Evolutionary conservation across 768 basidiomycete species (phyloP).

Genomic region (Trametes cubensis): DNA sequence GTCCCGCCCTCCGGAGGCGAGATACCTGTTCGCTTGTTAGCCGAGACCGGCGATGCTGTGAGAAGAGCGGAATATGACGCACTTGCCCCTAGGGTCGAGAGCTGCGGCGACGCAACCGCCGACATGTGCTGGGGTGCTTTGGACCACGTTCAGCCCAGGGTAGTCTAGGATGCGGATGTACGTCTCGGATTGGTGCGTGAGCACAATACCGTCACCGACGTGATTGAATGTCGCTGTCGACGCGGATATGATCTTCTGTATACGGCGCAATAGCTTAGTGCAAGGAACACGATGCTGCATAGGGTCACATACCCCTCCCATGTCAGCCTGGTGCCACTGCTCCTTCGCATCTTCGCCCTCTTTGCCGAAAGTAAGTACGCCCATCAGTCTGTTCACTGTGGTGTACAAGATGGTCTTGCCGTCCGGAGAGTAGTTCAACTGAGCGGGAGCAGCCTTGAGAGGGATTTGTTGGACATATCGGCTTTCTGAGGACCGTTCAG

Average conservation of each 20-base stretch:
- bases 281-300: not conserved
- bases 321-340: conserved; percentile 46
- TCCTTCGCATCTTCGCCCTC: conserved; percentile 57
- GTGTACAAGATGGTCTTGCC: conserved; percentile 67
- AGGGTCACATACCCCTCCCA: conserved; percentile 27
- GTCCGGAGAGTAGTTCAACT: conserved; percentile 73
- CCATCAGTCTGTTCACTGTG: conserved; percentile 60
- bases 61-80: conserved; percentile 11
- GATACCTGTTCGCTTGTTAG: conserved; percentile 50
- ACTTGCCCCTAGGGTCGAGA: conserved; percentile 80
- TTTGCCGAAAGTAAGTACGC: conserved; percentile 60
- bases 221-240: conserved; percentile 79
- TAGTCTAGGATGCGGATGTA: conserved; percentile 71
- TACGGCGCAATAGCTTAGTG: not conserved
- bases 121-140: conserved; percentile 74
- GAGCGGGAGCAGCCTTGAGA: conserved; percentile 62
- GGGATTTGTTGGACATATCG: conserved; percentile 63
- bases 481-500: conserved; percentile 52
- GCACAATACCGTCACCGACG: conserved; percentile 68
- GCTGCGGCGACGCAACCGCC: conserved; percentile 79
- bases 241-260: conserved; percentile 44
- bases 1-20: conserved; percentile 80
- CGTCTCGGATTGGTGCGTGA: conserved; percentile 65
- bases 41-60: not conserved
- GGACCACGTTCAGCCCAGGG: conserved; percentile 59